phyloP scores from a whole-genome alignment of 169 alveolate genomes.

The Condylostoma magnum region DNA sequence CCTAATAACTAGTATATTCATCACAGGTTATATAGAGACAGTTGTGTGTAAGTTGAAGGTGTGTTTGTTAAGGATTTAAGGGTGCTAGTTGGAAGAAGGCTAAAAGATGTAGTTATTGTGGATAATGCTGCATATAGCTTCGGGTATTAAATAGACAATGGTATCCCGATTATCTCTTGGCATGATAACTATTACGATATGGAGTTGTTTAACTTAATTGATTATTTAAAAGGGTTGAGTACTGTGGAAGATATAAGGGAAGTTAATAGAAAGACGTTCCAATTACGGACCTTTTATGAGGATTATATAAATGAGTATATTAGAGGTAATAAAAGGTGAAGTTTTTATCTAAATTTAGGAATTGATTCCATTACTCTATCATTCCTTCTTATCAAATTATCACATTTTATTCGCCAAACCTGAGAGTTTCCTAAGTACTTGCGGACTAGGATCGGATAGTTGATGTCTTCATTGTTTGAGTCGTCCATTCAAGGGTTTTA shows the following conservation, averaged over 20 bases:
- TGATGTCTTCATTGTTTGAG: too few species aligned
- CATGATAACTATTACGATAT: constrained; percentile 77
- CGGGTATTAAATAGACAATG: constrained; percentile 78
- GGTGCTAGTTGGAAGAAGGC: constrained; percentile 66
- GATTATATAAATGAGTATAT: constrained; percentile 22
- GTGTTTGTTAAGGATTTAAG: constrained; percentile 79
- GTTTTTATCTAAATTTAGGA: too few species aligned
- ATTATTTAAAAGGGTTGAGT: constrained; percentile 49
- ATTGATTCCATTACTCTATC: too few species aligned
- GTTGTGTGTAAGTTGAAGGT: constrained; percentile 60
- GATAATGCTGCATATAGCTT: constrained; percentile 86
- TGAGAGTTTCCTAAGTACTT: too few species aligned
- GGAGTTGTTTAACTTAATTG: constrained; percentile 62
- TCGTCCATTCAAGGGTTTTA: too few species aligned
- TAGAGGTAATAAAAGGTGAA: neutral
- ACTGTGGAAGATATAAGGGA: constrained; percentile 73
- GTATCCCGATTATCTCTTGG: constrained; percentile 83
- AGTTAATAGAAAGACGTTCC: constrained; percentile 51
- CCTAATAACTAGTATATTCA: constrained; percentile 60
- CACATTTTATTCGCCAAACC: too few species aligned
- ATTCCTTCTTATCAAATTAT: too few species aligned
- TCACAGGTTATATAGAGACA: constrained; percentile 72
- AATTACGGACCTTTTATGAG: constrained; percentile 29
- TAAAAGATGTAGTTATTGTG: constrained; percentile 69
- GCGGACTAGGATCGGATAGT: too few species aligned